Evolutionary conservation across 2,329 filamentous ascomycete genomes (phyloP).

Genomic region (Phaeosphaeria sp.): DNA sequence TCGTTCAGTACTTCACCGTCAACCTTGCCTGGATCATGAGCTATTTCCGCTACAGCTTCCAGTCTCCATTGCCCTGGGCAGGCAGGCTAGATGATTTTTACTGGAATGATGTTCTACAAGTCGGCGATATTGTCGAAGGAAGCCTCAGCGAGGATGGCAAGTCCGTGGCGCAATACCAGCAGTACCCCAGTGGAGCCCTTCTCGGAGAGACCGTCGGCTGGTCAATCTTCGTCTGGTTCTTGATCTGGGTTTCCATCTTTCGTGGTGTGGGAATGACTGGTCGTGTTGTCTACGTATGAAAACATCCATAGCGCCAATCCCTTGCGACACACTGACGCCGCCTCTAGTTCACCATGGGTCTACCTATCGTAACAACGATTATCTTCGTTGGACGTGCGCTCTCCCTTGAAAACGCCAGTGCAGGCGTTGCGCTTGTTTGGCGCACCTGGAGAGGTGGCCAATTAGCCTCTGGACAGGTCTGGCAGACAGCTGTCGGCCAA

Average conservation of each 20-base stretch:
- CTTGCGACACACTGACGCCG: not conserved
- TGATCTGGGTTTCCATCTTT: constrained; percentile 67
- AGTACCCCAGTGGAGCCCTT: constrained; percentile 56
- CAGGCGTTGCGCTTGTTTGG: constrained; percentile 60
- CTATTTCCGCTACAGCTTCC: constrained; percentile 65
- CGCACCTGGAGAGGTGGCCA: constrained; percentile 59
- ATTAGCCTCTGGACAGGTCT: constrained; percentile 60
- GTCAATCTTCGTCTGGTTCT: constrained; percentile 66
- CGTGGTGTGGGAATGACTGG: constrained; percentile 65
- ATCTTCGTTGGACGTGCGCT: constrained; percentile 62
- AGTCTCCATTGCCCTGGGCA: constrained; percentile 63
- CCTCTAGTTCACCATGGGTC: constrained; percentile 62
- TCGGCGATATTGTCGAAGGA: constrained; percentile 52
- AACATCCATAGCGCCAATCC: not conserved
- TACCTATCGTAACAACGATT: constrained; percentile 64
- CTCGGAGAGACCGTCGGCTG: constrained; percentile 66
- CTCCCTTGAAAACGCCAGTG: constrained; percentile 62
- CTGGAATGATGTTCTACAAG: constrained; percentile 56
- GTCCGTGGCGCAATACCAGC: constrained; percentile 53
- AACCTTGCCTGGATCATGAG: constrained; percentile 67
- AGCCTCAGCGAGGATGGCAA: constrained; percentile 43
- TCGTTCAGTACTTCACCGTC: constrained; percentile 65
- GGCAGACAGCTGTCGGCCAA: constrained; percentile 67
- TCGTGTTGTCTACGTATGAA: constrained; percentile 59
- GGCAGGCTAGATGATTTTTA: constrained; percentile 61